phyloP scores from a whole-genome alignment of 2,329 filamentous ascomycete genomes.

The Scytalidium sp. region DNA sequence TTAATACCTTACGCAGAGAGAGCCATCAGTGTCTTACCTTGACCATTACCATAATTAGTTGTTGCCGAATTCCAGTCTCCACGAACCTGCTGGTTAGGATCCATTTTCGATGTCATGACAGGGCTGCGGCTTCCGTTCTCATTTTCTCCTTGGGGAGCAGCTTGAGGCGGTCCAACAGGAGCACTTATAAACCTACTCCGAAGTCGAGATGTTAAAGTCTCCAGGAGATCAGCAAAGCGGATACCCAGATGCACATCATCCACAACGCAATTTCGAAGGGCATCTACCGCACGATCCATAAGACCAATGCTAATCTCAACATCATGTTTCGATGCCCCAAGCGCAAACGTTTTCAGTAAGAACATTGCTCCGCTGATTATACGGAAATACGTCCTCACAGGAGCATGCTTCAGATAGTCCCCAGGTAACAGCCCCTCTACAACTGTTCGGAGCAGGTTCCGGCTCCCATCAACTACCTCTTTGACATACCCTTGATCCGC shows the following conservation, averaged over 20 bases:
- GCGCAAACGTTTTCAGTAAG: constrained; percentile 77
- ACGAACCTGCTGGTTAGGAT: constrained; percentile 18
- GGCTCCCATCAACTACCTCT: constrained; percentile 74
- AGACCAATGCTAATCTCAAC: constrained; percentile 72
- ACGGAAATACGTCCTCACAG: constrained; percentile 80
- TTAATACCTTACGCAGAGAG: not conserved
- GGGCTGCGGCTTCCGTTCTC: constrained; percentile 23
- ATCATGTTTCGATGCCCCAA: constrained; percentile 76
- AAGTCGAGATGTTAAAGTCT: constrained; percentile 71
- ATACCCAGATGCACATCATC: constrained; percentile 86
- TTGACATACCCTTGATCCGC: constrained; percentile 71
- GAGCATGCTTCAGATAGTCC: constrained; percentile 77
- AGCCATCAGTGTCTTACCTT: constrained; percentile 13
- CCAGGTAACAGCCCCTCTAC: constrained; percentile 72
- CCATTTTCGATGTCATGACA: constrained; percentile 19
- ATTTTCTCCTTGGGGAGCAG: constrained; percentile 3
- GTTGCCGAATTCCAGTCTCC: constrained; percentile 25
- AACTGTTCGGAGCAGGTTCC: constrained; percentile 73
- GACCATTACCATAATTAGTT: constrained; percentile 17
- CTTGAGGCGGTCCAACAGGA: constrained; percentile 41
- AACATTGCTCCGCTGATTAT: constrained; percentile 87
- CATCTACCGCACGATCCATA: constrained; percentile 72
- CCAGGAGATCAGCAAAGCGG: constrained; percentile 78
- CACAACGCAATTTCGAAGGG: constrained; percentile 73
- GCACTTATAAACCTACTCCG: constrained; percentile 71